Percentiles rank a stretch among this genome's conserved stretches.
Conservation (phyloP, 768 basidiomycete genomes). For the Strobilomyces echinocephalus region DNA sequence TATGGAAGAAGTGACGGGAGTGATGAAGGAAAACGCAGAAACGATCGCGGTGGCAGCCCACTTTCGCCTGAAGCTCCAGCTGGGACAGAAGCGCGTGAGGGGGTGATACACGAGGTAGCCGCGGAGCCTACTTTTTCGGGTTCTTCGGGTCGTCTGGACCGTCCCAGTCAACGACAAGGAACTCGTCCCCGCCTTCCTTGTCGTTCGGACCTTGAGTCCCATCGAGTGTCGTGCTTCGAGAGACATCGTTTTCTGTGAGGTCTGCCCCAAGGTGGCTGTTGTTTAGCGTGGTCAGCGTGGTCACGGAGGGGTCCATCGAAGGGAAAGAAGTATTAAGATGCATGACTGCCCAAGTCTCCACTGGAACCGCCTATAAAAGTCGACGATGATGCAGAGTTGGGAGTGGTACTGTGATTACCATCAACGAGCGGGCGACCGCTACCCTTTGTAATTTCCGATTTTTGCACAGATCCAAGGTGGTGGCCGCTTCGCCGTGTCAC, state of each 20-base stretch:
- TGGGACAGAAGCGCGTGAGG: conserved; percentile 18
- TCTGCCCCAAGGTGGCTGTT: neutral
- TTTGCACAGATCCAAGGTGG: too few species aligned
- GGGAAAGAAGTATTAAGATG: neutral
- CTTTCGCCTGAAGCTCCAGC: conserved; percentile 56
- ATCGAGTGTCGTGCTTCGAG: conserved; percentile 11
- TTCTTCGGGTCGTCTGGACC: neutral
- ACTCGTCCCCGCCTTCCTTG: neutral
- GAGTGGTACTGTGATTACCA: too few species aligned
- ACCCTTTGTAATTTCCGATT: too few species aligned
- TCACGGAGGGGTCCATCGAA: neutral
- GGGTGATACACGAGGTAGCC: neutral
- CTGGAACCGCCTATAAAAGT: too few species aligned
- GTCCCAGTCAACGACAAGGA: conserved; percentile 6
- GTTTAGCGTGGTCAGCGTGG: too few species aligned
- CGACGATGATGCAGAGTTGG: too few species aligned
- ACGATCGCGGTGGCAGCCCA: conserved; percentile 64
- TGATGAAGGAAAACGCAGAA: conserved; percentile 64
- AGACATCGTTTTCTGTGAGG: neutral
- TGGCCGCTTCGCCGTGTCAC: too few species aligned
- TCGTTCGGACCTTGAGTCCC: neutral
- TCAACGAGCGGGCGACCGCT: too few species aligned
- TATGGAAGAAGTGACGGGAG: conserved; percentile 69
- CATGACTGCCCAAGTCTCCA: too few species aligned
- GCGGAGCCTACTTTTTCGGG: neutral